Conservation (phyloP, 148 eudicot genomes). For the Beta vulgaris region DNA sequence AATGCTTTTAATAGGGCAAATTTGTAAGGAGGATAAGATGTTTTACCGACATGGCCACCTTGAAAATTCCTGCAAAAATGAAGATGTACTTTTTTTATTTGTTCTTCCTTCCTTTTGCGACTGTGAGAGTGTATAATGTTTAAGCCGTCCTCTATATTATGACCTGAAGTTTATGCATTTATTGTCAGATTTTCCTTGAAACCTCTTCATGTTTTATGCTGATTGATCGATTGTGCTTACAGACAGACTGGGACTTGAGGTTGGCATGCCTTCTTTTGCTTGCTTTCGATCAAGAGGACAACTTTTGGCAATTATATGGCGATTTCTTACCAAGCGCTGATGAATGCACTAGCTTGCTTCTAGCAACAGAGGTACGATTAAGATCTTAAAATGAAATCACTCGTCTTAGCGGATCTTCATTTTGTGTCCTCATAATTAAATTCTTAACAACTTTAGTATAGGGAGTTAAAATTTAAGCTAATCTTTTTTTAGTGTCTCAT, state of each 20-base stretch:
- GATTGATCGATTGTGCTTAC: constrained; percentile 35
- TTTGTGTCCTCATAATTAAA: neutral
- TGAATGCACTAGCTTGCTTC: constrained; percentile 88
- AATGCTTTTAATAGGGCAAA: neutral
- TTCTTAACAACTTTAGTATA: neutral
- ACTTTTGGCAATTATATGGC: constrained; percentile 93
- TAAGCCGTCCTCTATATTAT: neutral
- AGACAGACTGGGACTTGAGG: constrained; percentile 99
- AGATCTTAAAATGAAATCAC: neutral
- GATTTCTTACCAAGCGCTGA: constrained; percentile 89
- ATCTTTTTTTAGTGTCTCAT: neutral
- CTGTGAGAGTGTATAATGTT: neutral
- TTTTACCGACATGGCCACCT: neutral
- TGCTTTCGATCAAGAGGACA: constrained; percentile 77
- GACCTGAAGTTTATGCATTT: neutral
- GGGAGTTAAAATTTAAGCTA: neutral
- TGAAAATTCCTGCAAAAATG: neutral
- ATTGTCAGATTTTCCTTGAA: neutral
- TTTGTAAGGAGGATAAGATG: neutral
- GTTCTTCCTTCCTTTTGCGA: no score
- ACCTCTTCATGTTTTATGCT: constrained; percentile 6
- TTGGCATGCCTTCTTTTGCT: constrained; percentile 89
- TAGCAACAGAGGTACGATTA: constrained; percentile 77
- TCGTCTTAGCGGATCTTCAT: neutral
- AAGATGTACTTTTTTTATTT: no score